Conservation (phyloP, 2,329 filamentous ascomycete species). For the Fusarium sororula region DNA sequence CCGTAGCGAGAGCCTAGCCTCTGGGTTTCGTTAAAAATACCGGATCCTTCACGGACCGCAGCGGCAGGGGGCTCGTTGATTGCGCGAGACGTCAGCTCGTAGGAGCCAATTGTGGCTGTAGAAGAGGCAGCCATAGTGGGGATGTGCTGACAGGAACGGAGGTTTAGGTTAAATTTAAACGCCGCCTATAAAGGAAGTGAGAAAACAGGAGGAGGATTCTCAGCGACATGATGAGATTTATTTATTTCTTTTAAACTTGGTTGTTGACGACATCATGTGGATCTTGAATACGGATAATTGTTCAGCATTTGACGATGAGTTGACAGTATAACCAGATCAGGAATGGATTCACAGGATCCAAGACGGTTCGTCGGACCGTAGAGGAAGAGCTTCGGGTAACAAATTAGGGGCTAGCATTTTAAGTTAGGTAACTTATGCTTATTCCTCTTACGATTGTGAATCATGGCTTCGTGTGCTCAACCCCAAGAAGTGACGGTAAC, state of each 20-base stretch:
- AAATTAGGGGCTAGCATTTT: neutral
- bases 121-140: slow-evolving; percentile 21
- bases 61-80: slow-evolving; percentile 1
- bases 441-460: neutral
- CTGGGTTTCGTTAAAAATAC: neutral
- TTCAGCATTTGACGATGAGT: neutral
- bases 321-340: slow-evolving; percentile 16
- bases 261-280: neutral
- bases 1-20: neutral
- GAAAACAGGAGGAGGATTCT: neutral
- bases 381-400: slow-evolving; percentile 13
- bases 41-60: neutral
- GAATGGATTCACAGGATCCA: neutral
- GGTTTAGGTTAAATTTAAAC: slow-evolving; percentile 1
- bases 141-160: slow-evolving; percentile 21
- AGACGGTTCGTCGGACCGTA: slow-evolving; percentile 6
- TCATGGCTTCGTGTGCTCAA: neutral
- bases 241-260: neutral
- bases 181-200: neutral
- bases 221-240: neutral
- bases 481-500: neutral
- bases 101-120: slow-evolving; percentile 32
- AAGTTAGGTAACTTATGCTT: neutral
- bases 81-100: slow-evolving; percentile 25
- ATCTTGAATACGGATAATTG: neutral